Percentiles rank a stretch among this genome's conserved stretches.
Conservation (phyloP, 1,139 yeast genomes). For the Kurtzmaniella quercitrusa region DNA sequence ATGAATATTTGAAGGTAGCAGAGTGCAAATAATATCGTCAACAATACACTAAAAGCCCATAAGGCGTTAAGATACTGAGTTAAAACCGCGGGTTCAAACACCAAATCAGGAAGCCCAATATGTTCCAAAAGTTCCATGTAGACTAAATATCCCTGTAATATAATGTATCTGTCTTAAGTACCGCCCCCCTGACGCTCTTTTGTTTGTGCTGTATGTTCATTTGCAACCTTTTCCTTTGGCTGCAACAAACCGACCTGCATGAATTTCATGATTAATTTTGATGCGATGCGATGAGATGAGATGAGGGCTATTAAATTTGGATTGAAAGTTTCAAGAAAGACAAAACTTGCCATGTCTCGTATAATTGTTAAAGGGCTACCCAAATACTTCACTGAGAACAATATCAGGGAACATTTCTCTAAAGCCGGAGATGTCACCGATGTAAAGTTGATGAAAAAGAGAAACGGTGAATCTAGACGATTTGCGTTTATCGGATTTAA, state of each 20-base stretch:
- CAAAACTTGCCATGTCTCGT: constrained; percentile 63
- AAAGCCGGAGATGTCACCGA: constrained; percentile 73
- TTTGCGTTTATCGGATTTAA: constrained; percentile 92
- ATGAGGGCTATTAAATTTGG: background rate
- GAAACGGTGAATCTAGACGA: constrained; percentile 83
- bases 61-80: background rate
- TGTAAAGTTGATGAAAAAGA: constrained; percentile 75
- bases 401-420: constrained; percentile 64
- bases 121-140: constrained; percentile 21
- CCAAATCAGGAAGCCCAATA: constrained; percentile 12
- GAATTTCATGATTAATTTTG: background rate
- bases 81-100: background rate
- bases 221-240: constrained; percentile 1
- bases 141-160: background rate
- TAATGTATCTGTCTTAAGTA: no score
- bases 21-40: constrained; percentile 15
- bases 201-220: background rate
- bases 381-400: constrained; percentile 69
- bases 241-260: constrained; percentile 1
- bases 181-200: no score
- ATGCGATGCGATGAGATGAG: background rate
- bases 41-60: constrained; percentile 12
- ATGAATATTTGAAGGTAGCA: constrained; percentile 22
- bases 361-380: constrained; percentile 95
- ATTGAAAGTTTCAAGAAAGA: background rate